These are phyloP conservation scores for Naganishia albida DNA, from an alignment of 1,284 basidiomycete species.

Conservation along the genomic window DNA sequence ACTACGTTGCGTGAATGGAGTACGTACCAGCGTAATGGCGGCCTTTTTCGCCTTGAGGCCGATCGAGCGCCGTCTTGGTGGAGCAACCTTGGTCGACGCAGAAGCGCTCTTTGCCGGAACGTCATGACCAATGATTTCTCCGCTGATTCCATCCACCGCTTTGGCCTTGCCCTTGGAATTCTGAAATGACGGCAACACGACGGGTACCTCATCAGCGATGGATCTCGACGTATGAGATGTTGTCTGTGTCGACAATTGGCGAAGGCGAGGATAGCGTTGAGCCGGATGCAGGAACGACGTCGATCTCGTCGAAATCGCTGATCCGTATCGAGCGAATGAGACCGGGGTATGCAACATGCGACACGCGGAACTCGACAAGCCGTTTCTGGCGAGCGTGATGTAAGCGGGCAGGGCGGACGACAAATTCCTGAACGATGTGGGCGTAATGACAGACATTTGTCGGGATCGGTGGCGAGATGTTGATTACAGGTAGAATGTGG, in stretches of 20 bases:
- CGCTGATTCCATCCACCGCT: constrained; percentile 15
- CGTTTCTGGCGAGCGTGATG: constrained; percentile 1
- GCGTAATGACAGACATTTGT: constrained; percentile 14
- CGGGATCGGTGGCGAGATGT: too few relatives aligned
- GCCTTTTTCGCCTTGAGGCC: constrained; percentile 71
- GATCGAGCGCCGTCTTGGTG: constrained; percentile 37
- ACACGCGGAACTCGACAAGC: not conserved
- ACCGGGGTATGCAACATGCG: constrained; percentile 4
- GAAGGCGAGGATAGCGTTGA: constrained; percentile 20
- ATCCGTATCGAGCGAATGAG: not conserved
- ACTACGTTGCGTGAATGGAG: constrained; percentile 23
- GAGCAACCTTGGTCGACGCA: constrained; percentile 8
- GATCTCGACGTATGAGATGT: not conserved
- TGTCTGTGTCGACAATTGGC: constrained; percentile 23
- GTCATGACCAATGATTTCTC: constrained; percentile 25
- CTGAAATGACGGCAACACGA: constrained; percentile 8
- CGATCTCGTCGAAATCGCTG: not conserved
- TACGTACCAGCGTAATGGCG: constrained; percentile 75
- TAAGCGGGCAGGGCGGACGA: not conserved
- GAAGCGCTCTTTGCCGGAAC: constrained; percentile 1
- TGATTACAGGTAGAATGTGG: too few relatives aligned
- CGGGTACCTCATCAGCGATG: constrained; percentile 18
- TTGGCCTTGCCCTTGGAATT: constrained; percentile 26
- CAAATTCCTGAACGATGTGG: not conserved
- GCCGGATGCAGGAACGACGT: constrained; percentile 1